Base-by-base conservation (phyloP, 2,329 filamentous ascomycete genomes). In the Pseudodiploospora longispora region DNA sequence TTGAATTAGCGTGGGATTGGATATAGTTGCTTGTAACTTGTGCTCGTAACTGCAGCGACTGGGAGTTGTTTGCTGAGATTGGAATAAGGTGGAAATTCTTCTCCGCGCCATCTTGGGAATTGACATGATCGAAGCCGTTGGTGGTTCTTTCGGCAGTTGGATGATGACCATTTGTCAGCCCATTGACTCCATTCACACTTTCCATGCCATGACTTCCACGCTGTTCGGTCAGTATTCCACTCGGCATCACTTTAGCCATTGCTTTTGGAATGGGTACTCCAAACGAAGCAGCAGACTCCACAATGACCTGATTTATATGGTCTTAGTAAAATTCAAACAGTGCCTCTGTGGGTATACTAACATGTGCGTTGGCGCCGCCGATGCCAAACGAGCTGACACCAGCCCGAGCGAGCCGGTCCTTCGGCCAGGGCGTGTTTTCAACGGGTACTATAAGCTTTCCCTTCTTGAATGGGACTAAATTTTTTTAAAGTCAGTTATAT, bases 341-440 rank as follows among this genome's bases (percentile, higher is more conserved):
- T 19, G 19, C 19, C 19, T 19, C 19, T 19, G 19, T 19, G 2
- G 19, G 19, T 19, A 19, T 19, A 60, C 38, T 32, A 38, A 44
- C 48, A 38, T 67, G 65, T 2, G 58, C 61, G 40, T 66, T 67
- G 1, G 60, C 44, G 3, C 65, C 65, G 1, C 62, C 65, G 4
- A 66, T 52, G 0, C 64, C 63, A 40, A 66, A 67, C 3, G 52
- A 57, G 38, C 63, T 67, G 2, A 67, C 47, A 4, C 55, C 58
- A 1, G 56, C 55, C 4, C 51, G 41, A 9, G 55, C 49, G 0
- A 7, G 27, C 1, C 53, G 52, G 67, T 69, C 45, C 6, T 29
- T 55, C 38, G 64, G 65, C 62, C 63, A 67, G 1, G 59, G 55
- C 3, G 47, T 42, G 5, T 59, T 41, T 27, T 60, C 47, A 1